Evolutionary conservation across 306 rosid species (phyloP).

Genomic region (Citrullus amarus): DNA sequence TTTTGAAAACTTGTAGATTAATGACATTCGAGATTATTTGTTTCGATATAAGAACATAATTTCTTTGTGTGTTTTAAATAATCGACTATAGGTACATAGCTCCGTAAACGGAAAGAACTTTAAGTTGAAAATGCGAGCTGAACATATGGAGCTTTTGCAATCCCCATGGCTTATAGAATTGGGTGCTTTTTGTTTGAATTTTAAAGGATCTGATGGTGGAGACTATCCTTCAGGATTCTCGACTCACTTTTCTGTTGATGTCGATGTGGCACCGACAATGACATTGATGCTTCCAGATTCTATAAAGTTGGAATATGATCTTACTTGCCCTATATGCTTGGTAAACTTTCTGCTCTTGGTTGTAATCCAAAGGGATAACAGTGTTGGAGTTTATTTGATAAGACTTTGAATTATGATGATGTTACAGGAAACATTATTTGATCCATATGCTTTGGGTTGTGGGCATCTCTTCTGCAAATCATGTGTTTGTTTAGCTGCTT

Average conservation of each 20-base stretch:
- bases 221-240: slow-evolving; percentile 28
- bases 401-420: slow-evolving; percentile 9
- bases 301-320: slow-evolving; percentile 52
- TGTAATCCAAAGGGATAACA: neutral
- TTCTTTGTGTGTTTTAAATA: neutral
- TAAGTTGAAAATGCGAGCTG: slow-evolving; percentile 59
- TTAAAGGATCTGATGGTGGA: slow-evolving; percentile 28
- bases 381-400: slow-evolving; percentile 4
- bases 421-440: slow-evolving; percentile 55
- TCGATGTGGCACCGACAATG: slow-evolving; percentile 30
- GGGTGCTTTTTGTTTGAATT: slow-evolving; percentile 81
- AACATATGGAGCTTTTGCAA: slow-evolving; percentile 73
- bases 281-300: slow-evolving; percentile 61
- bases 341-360: slow-evolving; percentile 29
- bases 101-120: slow-evolving; percentile 64
- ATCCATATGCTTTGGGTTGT: slow-evolving; percentile 80
- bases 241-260: slow-evolving; percentile 48
- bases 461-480: slow-evolving; percentile 90
- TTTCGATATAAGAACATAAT: neutral
- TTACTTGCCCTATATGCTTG: slow-evolving; percentile 84
- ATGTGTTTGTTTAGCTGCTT: slow-evolving; percentile 85
- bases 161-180: slow-evolving; percentile 88
- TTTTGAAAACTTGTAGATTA: neutral
- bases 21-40: neutral
- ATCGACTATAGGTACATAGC: slow-evolving; percentile 45